Evolutionary conservation across 768 basidiomycete genomes (phyloP).

Genomic region (Boletus sp.): DNA sequence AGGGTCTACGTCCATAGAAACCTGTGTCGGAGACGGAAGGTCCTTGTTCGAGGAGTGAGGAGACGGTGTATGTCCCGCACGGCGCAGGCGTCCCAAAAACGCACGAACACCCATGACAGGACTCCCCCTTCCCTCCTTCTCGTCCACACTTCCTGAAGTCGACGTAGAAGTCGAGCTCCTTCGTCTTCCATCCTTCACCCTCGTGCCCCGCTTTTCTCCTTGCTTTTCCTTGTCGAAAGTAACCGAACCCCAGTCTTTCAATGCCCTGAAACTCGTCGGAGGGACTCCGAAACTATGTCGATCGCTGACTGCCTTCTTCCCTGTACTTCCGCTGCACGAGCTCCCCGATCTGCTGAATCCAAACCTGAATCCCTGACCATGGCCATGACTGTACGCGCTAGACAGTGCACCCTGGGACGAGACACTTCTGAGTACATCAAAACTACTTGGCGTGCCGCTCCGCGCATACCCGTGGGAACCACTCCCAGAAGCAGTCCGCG

Average conservation of each 20-base stretch:
- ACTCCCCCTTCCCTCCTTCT: conserved; percentile 23
- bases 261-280: conserved; percentile 26
- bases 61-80: conserved; percentile 26
- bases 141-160: conserved; percentile 17
- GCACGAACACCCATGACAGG: conserved; percentile 25
- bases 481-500: conserved; percentile 20
- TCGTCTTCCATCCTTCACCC: conserved; percentile 13
- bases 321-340: conserved; percentile 18
- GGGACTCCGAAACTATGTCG: conserved; percentile 21
- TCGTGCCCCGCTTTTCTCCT: conserved; percentile 8
- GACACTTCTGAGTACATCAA: conserved; percentile 28
- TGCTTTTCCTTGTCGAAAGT: conserved; percentile 19
- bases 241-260: conserved; percentile 22
- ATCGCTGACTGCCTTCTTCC: conserved; percentile 9
- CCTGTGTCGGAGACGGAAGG: conserved; percentile 13
- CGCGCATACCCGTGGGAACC: conserved; percentile 23
- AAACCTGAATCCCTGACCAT: conserved; percentile 17
- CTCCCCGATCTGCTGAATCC: conserved; percentile 17
- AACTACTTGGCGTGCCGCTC: conserved; percentile 26
- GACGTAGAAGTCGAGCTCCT: conserved; percentile 18
- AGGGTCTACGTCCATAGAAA: conserved; percentile 10
- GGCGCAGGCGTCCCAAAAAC: conserved; percentile 25
- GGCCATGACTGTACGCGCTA: conserved; percentile 17
- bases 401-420: conserved; percentile 31
- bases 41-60: conserved; percentile 25